Base-by-base conservation (phyloP, 2,329 filamentous ascomycete species). In the Neopestalotiopsis rosae region DNA sequence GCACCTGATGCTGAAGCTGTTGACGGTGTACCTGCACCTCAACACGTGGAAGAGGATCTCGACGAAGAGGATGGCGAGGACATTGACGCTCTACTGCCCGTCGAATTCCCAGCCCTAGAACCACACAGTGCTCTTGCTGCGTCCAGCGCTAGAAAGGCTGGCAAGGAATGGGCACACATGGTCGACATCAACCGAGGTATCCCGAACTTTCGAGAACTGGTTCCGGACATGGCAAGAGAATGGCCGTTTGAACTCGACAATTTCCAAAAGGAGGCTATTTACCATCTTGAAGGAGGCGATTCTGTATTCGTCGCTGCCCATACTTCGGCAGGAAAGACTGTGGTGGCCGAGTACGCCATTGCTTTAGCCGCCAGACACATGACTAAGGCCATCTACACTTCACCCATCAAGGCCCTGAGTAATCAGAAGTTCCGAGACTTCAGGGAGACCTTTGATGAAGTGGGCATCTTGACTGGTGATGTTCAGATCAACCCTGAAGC, bases 401-500 rank as follows among this genome's bases (percentile, higher is more conserved):
- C 96, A 0, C 96, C 96, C 0, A 99, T 99, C 84, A 99, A 99
- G 80, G 96, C 96, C 2, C 84, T 99, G 68, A 98, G 96, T 81
- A 99, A 99, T 78, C 96, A 99, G 78, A 99, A 99, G 80, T 99
- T 98, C 81, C 90, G 96, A 72, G 96, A 99, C 79, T 99, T 99
- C 79, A 89, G 94, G 68, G 88, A 91, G 68, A 90, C 89, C 0
- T 99, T 99, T 76, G 94, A 97, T 69, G 96, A 99, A 80, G 96
- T 99, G 20, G 96, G 96, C 17, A 98, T 99, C 72, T 82, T 99
- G 72, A 99, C 96, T 0, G 96, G 96, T 69, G 96, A 99, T 82
- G 96, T 99, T 5, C 96, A 99, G 80, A 99, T 99, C 76, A 94
- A 97, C 72, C 94, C 95, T 0, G 96, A 98, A 83, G 96, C 96